Base-by-base conservation (phyloP, 805 yeast species). In the Candida montana region DNA sequence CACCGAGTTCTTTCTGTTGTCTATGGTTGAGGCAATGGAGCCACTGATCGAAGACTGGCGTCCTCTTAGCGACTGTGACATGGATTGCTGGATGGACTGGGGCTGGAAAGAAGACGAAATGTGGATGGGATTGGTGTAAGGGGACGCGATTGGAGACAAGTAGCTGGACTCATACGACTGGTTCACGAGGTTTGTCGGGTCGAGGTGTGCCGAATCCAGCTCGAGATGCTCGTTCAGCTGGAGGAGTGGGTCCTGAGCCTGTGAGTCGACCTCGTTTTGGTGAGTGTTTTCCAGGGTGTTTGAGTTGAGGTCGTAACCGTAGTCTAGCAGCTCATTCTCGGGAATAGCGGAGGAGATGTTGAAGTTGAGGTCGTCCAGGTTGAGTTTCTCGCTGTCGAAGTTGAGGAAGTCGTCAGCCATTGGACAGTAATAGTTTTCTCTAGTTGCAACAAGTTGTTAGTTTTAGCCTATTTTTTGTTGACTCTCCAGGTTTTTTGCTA, bases 391-490 rank as follows among this genome's bases (percentile, higher is more conserved):
- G 9, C 38, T 29, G 30, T 42, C 39, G 32, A 54, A 52, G 41
- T 48, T 50, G 31, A 53, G 41, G 43, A 45, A 54, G 16, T 55
- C 58, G 34, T 57, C 61, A 11, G 52, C 37, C 57, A 52, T 57
- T 26, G 29, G 29, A 11, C n/a, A n/a, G n/a, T n/a, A n/a, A n/a
- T n/a, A n/a, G n/a, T 18, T 15, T 35, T 33, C 21, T 17, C 21
- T 31, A 29, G 31, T 13, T 29, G 6, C 31, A 8, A 7, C 13
- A 29, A 8, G 7, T 23, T 23, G 26, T 23, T 7, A 23, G 10
- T 23, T 23, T n/a, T n/a, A n/a, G n/a, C n/a, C 18, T 27, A 9
- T 3, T 5, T 35, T 35, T 15, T 23, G 18, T 28, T 7, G 19
- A n/a, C 21, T 31, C 34, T 31, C 34, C 34, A 31, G 34, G 23